Evolutionary conservation across 345 rosid species (phyloP), one percentile per base, ranked within the genome.

Genomic region (Moricandia moricandioides): DNA sequence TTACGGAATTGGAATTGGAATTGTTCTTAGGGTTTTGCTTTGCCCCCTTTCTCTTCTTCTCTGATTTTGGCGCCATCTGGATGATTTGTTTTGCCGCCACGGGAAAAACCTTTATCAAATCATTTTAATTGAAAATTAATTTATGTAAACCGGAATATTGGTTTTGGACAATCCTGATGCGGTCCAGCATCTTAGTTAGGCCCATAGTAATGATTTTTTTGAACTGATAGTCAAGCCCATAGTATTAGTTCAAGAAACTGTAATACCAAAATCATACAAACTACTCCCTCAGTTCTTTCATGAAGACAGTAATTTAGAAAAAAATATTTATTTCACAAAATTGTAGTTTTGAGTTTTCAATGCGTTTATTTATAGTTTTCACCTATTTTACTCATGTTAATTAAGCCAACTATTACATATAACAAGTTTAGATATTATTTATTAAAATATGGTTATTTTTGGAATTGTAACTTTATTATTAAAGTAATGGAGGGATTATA

Each of bases 61-160:
- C 10, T 6, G 0, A 61, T 67, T 78, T 71, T 78, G 73, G 81
- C 73, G 77, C 62, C 62, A 68, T 7, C 47, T 5, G 11, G 6
- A 33, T 6, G n/a, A n/a, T 62, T 27, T 26, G 17, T 16, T 67
- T 68, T 68, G 30, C 33, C 62, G 62, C 62, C 62, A 21, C 21
- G 33, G 2, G 7, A 14, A 26, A 47, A 4, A 4, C n/a, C 13
- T 13, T 40, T 26, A 26, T 18, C 66, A 34, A 59, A 59, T n/a
- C 16, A 59, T 1, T 1, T n/a, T 29, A 6, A 29, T n/a, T 30
- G 9, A 30, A 18, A 12, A 45, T 49, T 14, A 7, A 57, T 5
- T 12, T 1, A 2, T 12, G 6, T 56, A 11, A 29, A 56, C 6
- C 52, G 7, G 27, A 26, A 12, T 57, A 12, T 30, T n/a, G 51